phyloP scores from a whole-genome alignment of 2,329 filamentous ascomycete genomes.

The Emergomyces pasteurianus region DNA sequence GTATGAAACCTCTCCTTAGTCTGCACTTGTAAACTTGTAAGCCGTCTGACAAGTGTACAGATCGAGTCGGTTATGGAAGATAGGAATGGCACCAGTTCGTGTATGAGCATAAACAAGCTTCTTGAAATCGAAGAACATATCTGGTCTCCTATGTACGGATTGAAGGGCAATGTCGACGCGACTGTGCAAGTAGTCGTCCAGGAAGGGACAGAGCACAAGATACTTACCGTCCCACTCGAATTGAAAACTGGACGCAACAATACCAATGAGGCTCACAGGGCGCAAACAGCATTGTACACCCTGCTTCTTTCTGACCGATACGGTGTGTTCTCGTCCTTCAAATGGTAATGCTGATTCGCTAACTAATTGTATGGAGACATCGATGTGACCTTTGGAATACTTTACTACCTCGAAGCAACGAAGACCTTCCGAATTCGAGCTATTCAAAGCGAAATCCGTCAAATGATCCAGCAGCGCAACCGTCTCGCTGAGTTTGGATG shows the following conservation, averaged over 20 bases:
- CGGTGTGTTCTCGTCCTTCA: conserved; percentile 29
- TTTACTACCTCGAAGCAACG: conserved; percentile 92
- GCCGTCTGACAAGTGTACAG: conserved; percentile 30
- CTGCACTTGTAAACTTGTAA: not conserved
- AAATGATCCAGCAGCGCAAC: conserved; percentile 96
- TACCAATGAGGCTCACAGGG: conserved; percentile 69
- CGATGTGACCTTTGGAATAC: conserved; percentile 74
- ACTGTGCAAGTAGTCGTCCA: conserved; percentile 80
- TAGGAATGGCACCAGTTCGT: conserved; percentile 61
- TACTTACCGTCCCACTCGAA: conserved; percentile 81
- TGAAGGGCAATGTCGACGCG: conserved; percentile 96
- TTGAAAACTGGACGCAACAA: conserved; percentile 83
- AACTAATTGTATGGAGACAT: conserved; percentile 47
- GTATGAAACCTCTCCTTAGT: conserved; percentile 31
- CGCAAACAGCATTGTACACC: conserved; percentile 91
- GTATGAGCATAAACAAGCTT: conserved; percentile 81
- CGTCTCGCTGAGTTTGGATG: conserved; percentile 75
- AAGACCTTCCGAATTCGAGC: conserved; percentile 76
- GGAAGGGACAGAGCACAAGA: conserved; percentile 53
- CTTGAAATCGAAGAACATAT: conserved; percentile 96
- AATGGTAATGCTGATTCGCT: not conserved
- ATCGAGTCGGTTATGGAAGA: conserved; percentile 64
- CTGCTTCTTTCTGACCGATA: conserved; percentile 87
- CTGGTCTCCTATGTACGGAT: conserved; percentile 93
- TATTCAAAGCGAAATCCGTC: conserved; percentile 74